Evolutionary conservation across 331 rosid genomes (phyloP).

Genomic region (Cydonia oblonga): DNA sequence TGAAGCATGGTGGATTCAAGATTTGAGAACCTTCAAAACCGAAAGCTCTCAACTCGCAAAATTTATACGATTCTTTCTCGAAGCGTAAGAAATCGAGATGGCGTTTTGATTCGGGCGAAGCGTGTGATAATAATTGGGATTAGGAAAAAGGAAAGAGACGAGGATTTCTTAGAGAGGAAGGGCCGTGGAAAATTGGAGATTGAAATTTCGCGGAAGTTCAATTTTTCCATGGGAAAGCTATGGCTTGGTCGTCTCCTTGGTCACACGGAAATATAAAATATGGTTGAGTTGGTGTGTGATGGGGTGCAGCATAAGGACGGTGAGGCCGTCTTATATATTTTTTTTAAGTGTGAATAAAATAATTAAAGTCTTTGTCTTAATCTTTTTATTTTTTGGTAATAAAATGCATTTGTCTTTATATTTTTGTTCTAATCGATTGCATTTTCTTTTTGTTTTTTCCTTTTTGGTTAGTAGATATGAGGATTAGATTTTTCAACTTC

Average conservation of each 20-base stretch:
- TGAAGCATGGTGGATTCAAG: slow-evolving; percentile 42
- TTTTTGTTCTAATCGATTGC: neutral
- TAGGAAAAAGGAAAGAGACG: neutral
- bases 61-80: neutral
- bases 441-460: neutral
- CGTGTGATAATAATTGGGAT: neutral
- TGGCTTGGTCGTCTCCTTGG: neutral
- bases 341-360: neutral
- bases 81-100: neutral
- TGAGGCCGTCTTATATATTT: no score
- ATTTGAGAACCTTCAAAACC: slow-evolving; percentile 9
- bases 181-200: neutral
- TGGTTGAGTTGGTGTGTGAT: neutral
- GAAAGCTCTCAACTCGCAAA: neutral
- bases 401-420: neutral
- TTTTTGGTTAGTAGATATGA: no score
- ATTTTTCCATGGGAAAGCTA: neutral
- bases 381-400: neutral
- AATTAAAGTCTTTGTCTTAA: neutral
- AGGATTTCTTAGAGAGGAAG: neutral
- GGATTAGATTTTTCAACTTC: no score
- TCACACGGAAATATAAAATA: neutral
- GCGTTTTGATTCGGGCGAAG: slow-evolving; percentile 1
- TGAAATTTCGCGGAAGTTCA: neutral
- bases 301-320: neutral